Evolutionary conservation across 129 eudicot species (phyloP).

Genomic region (Solidago caesia): DNA sequence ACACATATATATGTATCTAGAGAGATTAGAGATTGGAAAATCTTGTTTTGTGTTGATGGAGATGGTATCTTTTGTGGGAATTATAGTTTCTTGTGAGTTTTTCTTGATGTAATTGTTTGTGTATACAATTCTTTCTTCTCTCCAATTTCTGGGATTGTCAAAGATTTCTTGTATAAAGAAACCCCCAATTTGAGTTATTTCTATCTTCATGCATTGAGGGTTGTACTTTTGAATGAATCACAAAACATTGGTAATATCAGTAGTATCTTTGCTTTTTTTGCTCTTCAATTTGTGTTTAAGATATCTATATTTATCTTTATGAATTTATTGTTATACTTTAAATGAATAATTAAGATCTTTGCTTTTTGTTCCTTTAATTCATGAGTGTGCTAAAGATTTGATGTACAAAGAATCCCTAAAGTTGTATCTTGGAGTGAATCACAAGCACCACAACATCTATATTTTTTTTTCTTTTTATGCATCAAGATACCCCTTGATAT

Average conservation of each 20-base stretch:
- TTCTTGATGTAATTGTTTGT: slow-evolving; percentile 40
- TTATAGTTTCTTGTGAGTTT: slow-evolving; percentile 27
- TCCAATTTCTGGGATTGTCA: slow-evolving; percentile 32
- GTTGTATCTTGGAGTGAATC: slow-evolving; percentile 30
- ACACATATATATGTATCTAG: slow-evolving; percentile 18
- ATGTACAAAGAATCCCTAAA: slow-evolving; percentile 27
- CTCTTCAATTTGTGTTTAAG: neutral
- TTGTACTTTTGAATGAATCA: slow-evolving; percentile 32
- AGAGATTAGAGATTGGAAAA: slow-evolving; percentile 26
- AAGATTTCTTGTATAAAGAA: slow-evolving; percentile 30
- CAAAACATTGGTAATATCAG: slow-evolving; percentile 27
- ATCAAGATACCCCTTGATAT: too few species aligned
- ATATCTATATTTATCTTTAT: neutral
- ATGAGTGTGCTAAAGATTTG: slow-evolving; percentile 30
- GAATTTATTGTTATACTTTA: slow-evolving; percentile 22
- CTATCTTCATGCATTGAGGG: slow-evolving; percentile 22
- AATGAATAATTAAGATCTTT: slow-evolving; percentile 32
- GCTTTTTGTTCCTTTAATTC: slow-evolving; percentile 21
- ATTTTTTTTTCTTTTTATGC: neutral
- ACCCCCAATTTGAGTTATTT: slow-evolving; percentile 8
- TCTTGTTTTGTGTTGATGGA: slow-evolving; percentile 38
- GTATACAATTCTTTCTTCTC: slow-evolving; percentile 43
- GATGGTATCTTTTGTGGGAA: slow-evolving; percentile 18
- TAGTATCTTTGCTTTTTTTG: slow-evolving; percentile 6
- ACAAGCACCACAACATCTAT: slow-evolving; percentile 15